These are phyloP conservation scores for Trichoderma virens DNA, from an alignment of 495 filamentous ascomycete genomes.

Conservation along the genomic window DNA sequence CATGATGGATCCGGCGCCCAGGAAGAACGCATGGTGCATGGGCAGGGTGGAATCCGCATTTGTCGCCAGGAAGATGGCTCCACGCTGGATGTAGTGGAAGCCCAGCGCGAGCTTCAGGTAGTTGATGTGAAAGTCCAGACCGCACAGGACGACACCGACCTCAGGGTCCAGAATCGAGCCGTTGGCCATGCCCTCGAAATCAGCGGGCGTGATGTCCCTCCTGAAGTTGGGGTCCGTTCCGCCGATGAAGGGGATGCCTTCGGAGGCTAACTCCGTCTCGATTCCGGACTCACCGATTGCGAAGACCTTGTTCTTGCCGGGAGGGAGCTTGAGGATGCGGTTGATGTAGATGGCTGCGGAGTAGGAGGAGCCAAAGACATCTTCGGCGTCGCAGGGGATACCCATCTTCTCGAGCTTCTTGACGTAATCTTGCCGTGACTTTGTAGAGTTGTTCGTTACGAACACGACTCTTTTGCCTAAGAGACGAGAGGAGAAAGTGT, in stretches of 20 bases:
- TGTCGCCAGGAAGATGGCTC: conserved; percentile 88
- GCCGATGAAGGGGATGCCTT: conserved; percentile 73
- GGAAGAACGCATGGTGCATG: conserved; percentile 71
- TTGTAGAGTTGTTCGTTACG: conserved; percentile 98
- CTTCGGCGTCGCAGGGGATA: conserved; percentile 68
- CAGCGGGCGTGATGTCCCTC: conserved; percentile 66
- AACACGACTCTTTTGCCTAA: conserved; percentile 88
- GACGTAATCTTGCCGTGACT: conserved; percentile 84
- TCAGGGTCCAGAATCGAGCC: conserved; percentile 73
- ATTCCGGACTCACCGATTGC: conserved; percentile 88
- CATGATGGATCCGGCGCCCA: conserved; percentile 78
- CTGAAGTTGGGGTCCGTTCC: conserved; percentile 77
- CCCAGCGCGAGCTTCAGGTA: conserved; percentile 83
- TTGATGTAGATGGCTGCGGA: conserved; percentile 94
- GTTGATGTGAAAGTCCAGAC: conserved; percentile 87
- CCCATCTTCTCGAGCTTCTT: conserved; percentile 81
- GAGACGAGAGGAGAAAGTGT: neutral
- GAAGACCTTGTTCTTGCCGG: conserved; percentile 82
- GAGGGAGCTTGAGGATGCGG: conserved; percentile 71
- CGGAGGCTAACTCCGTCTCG: conserved; percentile 73
- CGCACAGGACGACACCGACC: conserved; percentile 81
- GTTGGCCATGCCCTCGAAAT: conserved; percentile 68
- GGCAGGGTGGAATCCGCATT: conserved; percentile 88
- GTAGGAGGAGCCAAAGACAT: conserved; percentile 95
- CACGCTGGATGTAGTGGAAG: conserved; percentile 74